A percentile compares a stretch with the other conserved stretches of the same genome.
These are phyloP conservation scores for Podila horticola DNA, from an alignment of 192 early-diverging fungal species.

Conservation along the genomic window DNA sequence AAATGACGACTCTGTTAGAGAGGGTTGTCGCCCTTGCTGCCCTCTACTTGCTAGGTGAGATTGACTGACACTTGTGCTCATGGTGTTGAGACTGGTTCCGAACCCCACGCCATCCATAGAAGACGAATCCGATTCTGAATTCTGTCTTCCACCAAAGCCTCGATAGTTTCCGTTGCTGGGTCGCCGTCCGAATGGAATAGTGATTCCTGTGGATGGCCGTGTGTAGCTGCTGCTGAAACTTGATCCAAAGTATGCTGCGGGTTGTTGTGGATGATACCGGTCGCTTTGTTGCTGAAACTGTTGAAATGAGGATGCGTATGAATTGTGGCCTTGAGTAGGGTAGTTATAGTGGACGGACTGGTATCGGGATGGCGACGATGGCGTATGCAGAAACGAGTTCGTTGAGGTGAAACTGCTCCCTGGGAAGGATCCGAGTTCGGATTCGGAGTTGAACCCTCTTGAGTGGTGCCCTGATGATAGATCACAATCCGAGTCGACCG, in stretches of 20 bases:
- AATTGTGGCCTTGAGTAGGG: constrained; percentile 3
- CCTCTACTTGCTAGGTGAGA: background rate
- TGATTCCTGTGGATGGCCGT: constrained; percentile 23
- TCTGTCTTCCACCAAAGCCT: background rate
- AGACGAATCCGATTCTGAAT: constrained; percentile 31
- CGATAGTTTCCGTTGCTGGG: constrained; percentile 12
- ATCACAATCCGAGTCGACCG: constrained; percentile 42
- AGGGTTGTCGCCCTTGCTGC: constrained; percentile 20
- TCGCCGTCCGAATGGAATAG: constrained; percentile 30
- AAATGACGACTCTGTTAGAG: constrained; percentile 31
- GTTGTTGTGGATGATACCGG: constrained; percentile 11
- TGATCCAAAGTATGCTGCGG: constrained; percentile 4
- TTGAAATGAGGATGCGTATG: constrained; percentile 1
- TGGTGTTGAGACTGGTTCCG: background rate
- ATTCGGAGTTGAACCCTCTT: constrained; percentile 18
- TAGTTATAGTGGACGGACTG: constrained; percentile 15
- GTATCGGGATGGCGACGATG: constrained; percentile 28
- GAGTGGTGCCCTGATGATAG: constrained; percentile 12
- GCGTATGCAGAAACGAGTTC: constrained; percentile 42
- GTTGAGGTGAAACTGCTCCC: constrained; percentile 36
- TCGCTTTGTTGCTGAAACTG: constrained; percentile 14
- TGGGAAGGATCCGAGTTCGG: constrained; percentile 30
- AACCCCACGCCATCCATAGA: constrained; percentile 8
- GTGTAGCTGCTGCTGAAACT: constrained; percentile 23
- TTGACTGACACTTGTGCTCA: constrained; percentile 7